A percentile compares a stretch with the other conserved stretches of the same genome.
These are phyloP conservation scores for Aureobasidium sp. DNA, from an alignment of 2,329 filamentous ascomycete species.

Conservation along the genomic window DNA sequence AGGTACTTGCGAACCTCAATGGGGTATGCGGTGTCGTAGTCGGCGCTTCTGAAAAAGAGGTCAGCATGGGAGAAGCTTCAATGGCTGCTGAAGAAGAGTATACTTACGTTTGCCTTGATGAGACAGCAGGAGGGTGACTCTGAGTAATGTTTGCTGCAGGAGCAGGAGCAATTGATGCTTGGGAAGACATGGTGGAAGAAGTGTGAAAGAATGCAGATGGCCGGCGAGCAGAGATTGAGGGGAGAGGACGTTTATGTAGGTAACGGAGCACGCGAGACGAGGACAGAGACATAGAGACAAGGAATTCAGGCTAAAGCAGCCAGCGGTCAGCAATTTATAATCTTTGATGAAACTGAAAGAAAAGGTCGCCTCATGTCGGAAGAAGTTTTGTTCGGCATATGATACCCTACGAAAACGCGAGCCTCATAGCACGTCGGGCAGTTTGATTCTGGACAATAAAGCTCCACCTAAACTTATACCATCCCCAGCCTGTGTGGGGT, in stretches of 20 bases:
- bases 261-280: neutral
- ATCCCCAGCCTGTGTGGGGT: neutral
- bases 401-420: neutral
- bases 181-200: conserved; percentile 25
- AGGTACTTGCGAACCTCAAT: conserved; percentile 45
- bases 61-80: conserved; percentile 15
- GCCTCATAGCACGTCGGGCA: neutral
- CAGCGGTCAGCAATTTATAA: conserved; percentile 10
- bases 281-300: conserved; percentile 10
- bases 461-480: conserved; percentile 4
- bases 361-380: conserved; percentile 6
- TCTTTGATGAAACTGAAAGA: neutral
- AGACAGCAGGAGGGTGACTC: conserved; percentile 30
- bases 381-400: conserved; percentile 7
- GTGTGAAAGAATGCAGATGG: neutral
- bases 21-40: conserved; percentile 45
- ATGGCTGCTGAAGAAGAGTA: neutral
- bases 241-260: conserved; percentile 2
- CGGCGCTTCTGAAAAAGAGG: conserved; percentile 30
- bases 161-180: conserved; percentile 27
- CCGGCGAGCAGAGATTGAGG: neutral
- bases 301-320: conserved; percentile 14
- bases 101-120: conserved; percentile 24
- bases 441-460: neutral
- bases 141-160: conserved; percentile 19